Base-by-base conservation (phyloP, 208 protist species). In the Phytomonas serpens region DNA sequence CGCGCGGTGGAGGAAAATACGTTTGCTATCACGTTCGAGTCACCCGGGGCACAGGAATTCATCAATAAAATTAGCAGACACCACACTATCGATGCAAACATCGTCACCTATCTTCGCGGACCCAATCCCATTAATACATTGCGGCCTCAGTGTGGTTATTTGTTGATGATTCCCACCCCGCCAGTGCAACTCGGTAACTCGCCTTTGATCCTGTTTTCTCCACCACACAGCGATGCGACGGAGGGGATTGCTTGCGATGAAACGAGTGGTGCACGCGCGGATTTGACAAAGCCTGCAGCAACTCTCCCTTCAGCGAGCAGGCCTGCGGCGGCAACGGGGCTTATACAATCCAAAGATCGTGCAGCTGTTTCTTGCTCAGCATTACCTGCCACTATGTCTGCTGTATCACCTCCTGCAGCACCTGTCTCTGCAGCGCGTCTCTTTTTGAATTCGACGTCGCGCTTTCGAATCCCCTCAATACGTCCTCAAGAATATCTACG, bases 111-210 rank as follows among this genome's bases (percentile, higher is more conserved):
- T 76, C 77, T 97, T 16, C 82, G 85, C 19, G 64, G 81, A 3
- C 93, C 93, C 29, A 97, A 97, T 77, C 86, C 87, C 33, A 94
- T 97, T 73, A 97, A 97, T 76, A 90, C 90, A 5, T 81, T 97
- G 67, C 85, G 86, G 61, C 85, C 90, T 38, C 93, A 97, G 31
- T 89, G 85, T 72, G 93, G 93, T 7, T 92, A 92, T 73, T 67
- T 92, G 47, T 80, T 97, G 14, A 77, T 87, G 72, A 81, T 96
- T 27, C 88, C 89, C 5, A 78, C 73, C 27, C 72, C 75, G 47
- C 68, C 69, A 67, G 69, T 77, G 32, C 40, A 38, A 42, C 64
- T 75, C 63, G 73, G 76, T 34, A 75, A 42, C 69, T 83, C 9
- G 73, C 79, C 64, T 67, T 77, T 33, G 77, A 72, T n/a, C 73